Evolutionary conservation across 352 stramenopile genomes (phyloP).

Genomic region (Globisporangium nodosum): DNA sequence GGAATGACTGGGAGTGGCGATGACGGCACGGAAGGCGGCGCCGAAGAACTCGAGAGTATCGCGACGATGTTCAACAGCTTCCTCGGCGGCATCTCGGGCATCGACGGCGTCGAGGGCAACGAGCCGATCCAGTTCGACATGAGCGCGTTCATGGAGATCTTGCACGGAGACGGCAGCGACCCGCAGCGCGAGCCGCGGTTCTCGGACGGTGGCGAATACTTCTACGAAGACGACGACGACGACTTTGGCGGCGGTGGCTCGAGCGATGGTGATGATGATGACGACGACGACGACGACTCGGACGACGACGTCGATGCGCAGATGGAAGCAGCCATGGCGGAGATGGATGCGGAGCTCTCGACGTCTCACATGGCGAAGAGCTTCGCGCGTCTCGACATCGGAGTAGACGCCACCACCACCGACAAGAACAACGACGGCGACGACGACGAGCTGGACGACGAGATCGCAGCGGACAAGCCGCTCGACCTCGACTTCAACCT

Average conservation of each 20-base stretch:
- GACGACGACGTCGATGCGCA: slow-evolving; percentile 30
- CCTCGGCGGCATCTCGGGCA: slow-evolving; percentile 45
- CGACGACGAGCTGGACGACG: slow-evolving; percentile 9
- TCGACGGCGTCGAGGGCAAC: slow-evolving; percentile 59
- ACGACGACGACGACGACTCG: slow-evolving; percentile 20
- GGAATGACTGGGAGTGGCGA: background rate
- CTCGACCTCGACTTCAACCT: slow-evolving; percentile 81
- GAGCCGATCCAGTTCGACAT: slow-evolving; percentile 65
- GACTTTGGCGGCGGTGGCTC: slow-evolving; percentile 14
- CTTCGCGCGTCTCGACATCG: slow-evolving; percentile 30
- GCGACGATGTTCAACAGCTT: slow-evolving; percentile 77
- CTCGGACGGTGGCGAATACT: slow-evolving; percentile 10
- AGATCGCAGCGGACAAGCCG: slow-evolving; percentile 28
- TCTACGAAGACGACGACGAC: slow-evolving; percentile 20
- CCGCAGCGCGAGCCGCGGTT: slow-evolving; percentile 8
- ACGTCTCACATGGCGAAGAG: slow-evolving; percentile 50
- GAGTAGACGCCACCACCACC: background rate
- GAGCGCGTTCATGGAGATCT: slow-evolving; percentile 58
- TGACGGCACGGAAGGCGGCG: slow-evolving; percentile 22
- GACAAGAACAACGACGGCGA: background rate
- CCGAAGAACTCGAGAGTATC: slow-evolving; percentile 63
- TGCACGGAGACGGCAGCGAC: slow-evolving; percentile 23
- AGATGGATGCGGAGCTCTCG: slow-evolving; percentile 71
- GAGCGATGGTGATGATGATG: slow-evolving; percentile 24
- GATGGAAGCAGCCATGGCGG: slow-evolving; percentile 55